Percentiles rank a stretch among this genome's conserved stretches.
These are phyloP conservation scores for Hanseniaspora guilliermondii DNA, from an alignment of 805 yeast species.

Conservation along the genomic window DNA sequence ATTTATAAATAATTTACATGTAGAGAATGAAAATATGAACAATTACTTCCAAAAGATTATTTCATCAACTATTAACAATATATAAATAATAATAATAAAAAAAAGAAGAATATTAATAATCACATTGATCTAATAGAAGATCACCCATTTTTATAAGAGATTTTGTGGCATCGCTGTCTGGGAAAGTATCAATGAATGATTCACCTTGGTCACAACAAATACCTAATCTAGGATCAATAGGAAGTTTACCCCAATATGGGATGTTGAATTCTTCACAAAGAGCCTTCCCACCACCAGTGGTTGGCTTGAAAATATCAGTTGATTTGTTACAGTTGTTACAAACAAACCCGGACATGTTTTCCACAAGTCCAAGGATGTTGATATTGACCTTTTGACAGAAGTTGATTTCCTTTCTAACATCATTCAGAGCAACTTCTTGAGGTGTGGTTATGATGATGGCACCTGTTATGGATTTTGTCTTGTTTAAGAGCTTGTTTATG, in stretches of 20 bases:
- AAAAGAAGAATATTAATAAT: constrained; percentile 15
- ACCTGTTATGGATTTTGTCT: constrained; percentile 87
- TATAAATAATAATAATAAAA: neutral
- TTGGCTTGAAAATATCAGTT: constrained; percentile 80
- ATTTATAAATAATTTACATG: constrained; percentile 13
- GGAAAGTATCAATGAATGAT: constrained; percentile 66
- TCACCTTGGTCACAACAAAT: constrained; percentile 76
- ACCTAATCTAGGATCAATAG: constrained; percentile 91
- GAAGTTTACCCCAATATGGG: constrained; percentile 81
- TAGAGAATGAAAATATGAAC: constrained; percentile 1
- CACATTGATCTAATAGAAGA: constrained; percentile 44
- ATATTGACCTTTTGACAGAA: constrained; percentile 88
- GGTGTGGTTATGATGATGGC: constrained; percentile 94
- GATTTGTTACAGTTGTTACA: constrained; percentile 90
- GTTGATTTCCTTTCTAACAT: constrained; percentile 90
- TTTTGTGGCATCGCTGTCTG: constrained; percentile 85
- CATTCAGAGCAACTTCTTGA: constrained; percentile 89
- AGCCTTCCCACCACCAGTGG: constrained; percentile 91
- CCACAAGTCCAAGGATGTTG: constrained; percentile 77
- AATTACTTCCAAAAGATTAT: constrained; percentile 1
- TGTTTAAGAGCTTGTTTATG: constrained; percentile 64
- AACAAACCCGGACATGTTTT: constrained; percentile 96
- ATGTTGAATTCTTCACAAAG: constrained; percentile 68
- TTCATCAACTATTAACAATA: constrained; percentile 2
- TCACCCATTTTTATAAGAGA: constrained; percentile 81